phyloP scores from a whole-genome alignment of 805 yeast species.

The Candida hungchunana region DNA sequence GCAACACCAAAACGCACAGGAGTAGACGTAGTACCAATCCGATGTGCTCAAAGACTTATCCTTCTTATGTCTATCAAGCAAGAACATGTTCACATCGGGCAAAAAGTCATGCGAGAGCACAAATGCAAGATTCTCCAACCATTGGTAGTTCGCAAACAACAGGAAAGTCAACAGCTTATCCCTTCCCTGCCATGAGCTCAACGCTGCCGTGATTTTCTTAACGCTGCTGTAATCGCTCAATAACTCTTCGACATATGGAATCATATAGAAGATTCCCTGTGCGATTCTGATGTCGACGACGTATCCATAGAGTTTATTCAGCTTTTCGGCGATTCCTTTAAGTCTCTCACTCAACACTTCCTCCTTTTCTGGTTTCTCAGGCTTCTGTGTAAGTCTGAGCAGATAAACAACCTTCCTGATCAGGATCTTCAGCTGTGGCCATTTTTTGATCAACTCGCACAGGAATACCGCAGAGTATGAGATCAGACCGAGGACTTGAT shows the following conservation, averaged over 20 bases:
- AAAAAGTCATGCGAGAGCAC: conserved; percentile 17
- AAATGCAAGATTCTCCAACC: conserved; percentile 22
- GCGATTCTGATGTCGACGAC: conserved; percentile 21
- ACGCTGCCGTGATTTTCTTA: conserved; percentile 7
- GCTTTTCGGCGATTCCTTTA: conserved; percentile 2
- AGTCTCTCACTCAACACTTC: conserved; percentile 10
- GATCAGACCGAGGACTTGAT: conserved; percentile 15
- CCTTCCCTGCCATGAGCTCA: conserved; percentile 9
- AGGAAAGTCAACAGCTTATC: conserved; percentile 13
- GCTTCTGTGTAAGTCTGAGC: conserved; percentile 5
- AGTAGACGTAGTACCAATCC: conserved; percentile 23
- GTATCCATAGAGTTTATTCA: conserved; percentile 17
- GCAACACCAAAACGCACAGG: conserved; percentile 19
- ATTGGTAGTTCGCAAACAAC: conserved; percentile 15
- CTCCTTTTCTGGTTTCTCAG: not conserved
- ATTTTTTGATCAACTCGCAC: conserved; percentile 15
- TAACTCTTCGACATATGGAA: conserved; percentile 19
- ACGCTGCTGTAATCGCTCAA: conserved; percentile 15
- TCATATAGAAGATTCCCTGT: conserved; percentile 16
- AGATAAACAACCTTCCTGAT: conserved; percentile 12
- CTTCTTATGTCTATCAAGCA: conserved; percentile 12
- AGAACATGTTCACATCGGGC: conserved; percentile 11
- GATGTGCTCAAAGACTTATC: conserved; percentile 9
- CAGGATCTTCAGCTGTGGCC: conserved; percentile 15
- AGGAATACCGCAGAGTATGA: conserved; percentile 14